A percentile compares a stretch with the other conserved stretches of the same genome.
Evolutionary conservation across 2,329 filamentous ascomycete genomes (phyloP).

Genomic region (Nannizzia gypsea): DNA sequence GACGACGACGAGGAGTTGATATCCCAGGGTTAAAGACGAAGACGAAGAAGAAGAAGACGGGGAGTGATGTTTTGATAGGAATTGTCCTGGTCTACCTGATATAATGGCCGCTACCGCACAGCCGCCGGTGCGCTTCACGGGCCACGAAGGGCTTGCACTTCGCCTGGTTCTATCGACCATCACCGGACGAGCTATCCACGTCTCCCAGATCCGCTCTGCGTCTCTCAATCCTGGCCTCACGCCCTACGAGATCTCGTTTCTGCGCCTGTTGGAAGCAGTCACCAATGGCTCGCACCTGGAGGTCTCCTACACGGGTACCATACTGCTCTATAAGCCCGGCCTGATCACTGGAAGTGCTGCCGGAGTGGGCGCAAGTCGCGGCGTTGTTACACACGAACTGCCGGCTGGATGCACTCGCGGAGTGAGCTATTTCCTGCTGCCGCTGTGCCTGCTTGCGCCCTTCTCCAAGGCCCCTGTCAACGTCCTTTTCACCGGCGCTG

Average conservation of each 20-base stretch:
- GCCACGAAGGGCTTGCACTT: constrained; percentile 69
- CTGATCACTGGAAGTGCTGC: constrained; percentile 76
- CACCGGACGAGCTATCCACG: constrained; percentile 77
- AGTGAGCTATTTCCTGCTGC: constrained; percentile 82
- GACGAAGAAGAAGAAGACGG: not conserved
- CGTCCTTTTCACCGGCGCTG: constrained; percentile 76
- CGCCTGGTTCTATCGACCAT: constrained; percentile 83
- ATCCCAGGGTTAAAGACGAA: too few relatives aligned
- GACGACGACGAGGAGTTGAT: not conserved
- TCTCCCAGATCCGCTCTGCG: constrained; percentile 87
- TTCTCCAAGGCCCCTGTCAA: constrained; percentile 89
- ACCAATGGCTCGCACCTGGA: constrained; percentile 94
- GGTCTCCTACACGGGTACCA: constrained; percentile 92
- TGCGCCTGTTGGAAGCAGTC: constrained; percentile 83
- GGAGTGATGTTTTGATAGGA: not conserved
- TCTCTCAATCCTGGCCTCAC: constrained; percentile 79
- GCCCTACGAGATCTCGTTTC: constrained; percentile 86
- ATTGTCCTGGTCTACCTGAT: not conserved
- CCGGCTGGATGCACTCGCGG: constrained; percentile 67
- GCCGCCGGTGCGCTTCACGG: constrained; percentile 59
- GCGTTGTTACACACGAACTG: constrained; percentile 70
- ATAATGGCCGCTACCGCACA: constrained; percentile 34
- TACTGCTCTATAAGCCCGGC: constrained; percentile 81
- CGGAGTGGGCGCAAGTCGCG: constrained; percentile 59
- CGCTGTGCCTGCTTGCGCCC: constrained; percentile 78